phyloP scores from a whole-genome alignment of 768 basidiomycete species.

The Guyanaporus albipodus region DNA sequence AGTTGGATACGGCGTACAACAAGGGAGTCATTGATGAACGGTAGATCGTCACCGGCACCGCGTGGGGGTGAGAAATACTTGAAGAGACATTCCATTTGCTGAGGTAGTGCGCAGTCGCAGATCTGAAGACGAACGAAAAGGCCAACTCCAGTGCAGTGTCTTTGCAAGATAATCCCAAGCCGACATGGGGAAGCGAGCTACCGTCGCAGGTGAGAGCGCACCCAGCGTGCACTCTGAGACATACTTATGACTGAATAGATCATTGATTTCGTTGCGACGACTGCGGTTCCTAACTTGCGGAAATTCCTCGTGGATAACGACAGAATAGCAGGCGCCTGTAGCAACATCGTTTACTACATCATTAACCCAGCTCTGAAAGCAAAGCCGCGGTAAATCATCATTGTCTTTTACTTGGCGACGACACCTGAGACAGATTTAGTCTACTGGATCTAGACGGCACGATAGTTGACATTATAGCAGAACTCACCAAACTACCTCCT shows the following conservation, averaged over 20 bases:
- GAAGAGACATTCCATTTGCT: neutral
- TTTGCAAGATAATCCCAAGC: conserved; percentile 30
- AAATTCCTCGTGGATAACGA: conserved; percentile 82
- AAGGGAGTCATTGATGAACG: conserved; percentile 64
- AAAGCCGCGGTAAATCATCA: conserved; percentile 56
- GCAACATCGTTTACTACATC: conserved; percentile 80
- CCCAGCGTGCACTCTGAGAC: conserved; percentile 15
- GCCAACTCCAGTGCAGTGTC: conserved; percentile 41
- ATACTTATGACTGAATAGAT: conserved; percentile 46
- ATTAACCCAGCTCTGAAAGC: conserved; percentile 77
- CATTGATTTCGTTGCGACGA: conserved; percentile 62
- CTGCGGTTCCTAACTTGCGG: conserved; percentile 70
- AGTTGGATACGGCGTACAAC: conserved; percentile 74
- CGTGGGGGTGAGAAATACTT: conserved; percentile 41
- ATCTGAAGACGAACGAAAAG: conserved; percentile 62
- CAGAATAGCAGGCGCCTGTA: conserved; percentile 73
- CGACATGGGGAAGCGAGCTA: conserved; percentile 26
- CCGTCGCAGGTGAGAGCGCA: conserved; percentile 24
- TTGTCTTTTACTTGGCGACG: neutral
- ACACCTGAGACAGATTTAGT: conserved; percentile 33
- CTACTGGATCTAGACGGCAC: conserved; percentile 74
- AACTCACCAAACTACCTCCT: conserved; percentile 74
- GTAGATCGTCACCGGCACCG: conserved; percentile 66
- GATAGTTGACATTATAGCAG: conserved; percentile 64
- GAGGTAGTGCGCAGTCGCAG: conserved; percentile 23